Base-by-base conservation (phyloP, 2,329 filamentous ascomycete genomes). In the Tolypocladium amazonense region DNA sequence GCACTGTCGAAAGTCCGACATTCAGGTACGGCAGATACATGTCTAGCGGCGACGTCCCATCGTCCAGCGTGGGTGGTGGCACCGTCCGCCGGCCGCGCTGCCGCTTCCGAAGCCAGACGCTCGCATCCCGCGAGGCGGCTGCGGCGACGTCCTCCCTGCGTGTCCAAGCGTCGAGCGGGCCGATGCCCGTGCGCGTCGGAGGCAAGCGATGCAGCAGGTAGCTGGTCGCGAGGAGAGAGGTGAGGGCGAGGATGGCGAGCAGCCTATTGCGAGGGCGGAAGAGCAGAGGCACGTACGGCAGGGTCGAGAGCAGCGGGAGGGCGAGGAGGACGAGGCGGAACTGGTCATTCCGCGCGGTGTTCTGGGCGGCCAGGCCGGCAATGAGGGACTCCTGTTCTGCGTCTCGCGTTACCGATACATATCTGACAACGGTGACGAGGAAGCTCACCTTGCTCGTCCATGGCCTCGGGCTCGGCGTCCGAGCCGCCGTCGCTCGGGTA, bases 361-460 rank as follows among this genome's bases (percentile, higher is more conserved):
- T 88, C 67, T 85, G 75, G 41, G 71, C 67, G 41, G 78, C 70
- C 38, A 90, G 81, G 52, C 70, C 67, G 20, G 69, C 66, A 66
- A 90, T 90, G 12, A 89, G 76, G 56, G 74, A 69, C 67, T 89
- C 86, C 76, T 90, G 87, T 66, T 88, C 85, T 82, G 27, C 7
- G 25, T 7, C 15, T 20, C 14, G 25, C 5, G 47, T 50, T 7
- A 50, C 14, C 14, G 12, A 27, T 27, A 4, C 11, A 5, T 6
- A 3, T 47, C n/a, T 14, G 8, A 23, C 11, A 11, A 23, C n/a
- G 9, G 33, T 35, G 33, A 64, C 62, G 63, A 35, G 45, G 50
- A 25, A 35, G 50, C 64, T 58, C 71, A 87, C 88, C 88, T 80
- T 92, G 82, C 73, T 92, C 89, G 70, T 94, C 90, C 62, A 94